Conservation (phyloP, 345 rosid genomes). For the Populus deltoides region DNA sequence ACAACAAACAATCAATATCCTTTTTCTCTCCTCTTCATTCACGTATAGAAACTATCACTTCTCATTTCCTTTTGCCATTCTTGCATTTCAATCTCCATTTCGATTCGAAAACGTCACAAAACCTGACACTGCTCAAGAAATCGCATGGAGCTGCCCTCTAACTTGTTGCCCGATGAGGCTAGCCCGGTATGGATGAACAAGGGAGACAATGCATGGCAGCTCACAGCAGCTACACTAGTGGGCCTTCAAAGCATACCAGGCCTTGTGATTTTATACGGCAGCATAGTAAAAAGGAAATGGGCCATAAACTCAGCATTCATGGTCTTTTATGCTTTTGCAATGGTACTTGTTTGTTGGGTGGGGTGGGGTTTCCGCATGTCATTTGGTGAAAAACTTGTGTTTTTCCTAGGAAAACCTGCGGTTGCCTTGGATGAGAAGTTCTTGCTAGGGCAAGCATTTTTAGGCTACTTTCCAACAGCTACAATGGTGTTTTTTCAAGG, state of each 20-base stretch:
- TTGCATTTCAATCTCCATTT: background rate
- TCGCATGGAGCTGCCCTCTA: constrained; percentile 36
- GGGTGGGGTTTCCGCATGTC: constrained; percentile 54
- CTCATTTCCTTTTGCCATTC: no score
- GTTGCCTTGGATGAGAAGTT: constrained; percentile 40
- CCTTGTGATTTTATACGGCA: constrained; percentile 47
- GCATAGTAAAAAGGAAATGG: constrained; percentile 47
- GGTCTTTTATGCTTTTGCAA: constrained; percentile 50
- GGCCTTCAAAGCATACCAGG: constrained; percentile 50
- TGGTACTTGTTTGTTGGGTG: constrained; percentile 47
- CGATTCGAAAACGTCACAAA: background rate
- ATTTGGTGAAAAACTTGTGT: constrained; percentile 39
- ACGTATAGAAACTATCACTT: no score
- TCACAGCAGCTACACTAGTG: constrained; percentile 48
- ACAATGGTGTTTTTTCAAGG: constrained; percentile 53
- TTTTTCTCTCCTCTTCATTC: background rate
- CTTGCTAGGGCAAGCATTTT: constrained; percentile 33
- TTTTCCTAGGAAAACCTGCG: constrained; percentile 36
- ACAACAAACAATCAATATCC: background rate
- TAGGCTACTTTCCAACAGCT: constrained; percentile 37
- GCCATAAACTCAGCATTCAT: constrained; percentile 57
- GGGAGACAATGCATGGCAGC: constrained; percentile 58
- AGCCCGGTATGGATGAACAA: constrained; percentile 51
- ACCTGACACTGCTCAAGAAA: background rate
- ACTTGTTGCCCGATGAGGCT: constrained; percentile 37